Conservation (phyloP, 2,329 filamentous ascomycete genomes). For the Bisporella sp. region DNA sequence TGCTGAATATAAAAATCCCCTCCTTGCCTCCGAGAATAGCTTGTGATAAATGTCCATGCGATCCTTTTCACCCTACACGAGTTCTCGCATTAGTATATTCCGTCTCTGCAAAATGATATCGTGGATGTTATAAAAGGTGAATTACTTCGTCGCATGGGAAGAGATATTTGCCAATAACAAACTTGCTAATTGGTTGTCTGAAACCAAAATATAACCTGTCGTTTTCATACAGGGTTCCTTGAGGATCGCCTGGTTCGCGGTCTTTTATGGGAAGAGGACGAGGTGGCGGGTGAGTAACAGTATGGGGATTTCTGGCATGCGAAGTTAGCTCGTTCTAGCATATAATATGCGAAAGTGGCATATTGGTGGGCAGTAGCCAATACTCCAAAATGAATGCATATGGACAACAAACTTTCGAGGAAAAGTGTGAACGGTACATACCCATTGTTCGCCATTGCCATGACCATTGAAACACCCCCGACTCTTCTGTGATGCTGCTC, state of each 20-base stretch:
- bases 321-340: too few relatives aligned
- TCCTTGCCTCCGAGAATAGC: constrained; percentile 60
- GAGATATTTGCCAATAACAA: constrained; percentile 54
- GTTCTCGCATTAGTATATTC: background rate
- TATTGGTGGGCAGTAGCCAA: background rate
- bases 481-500: too few relatives aligned
- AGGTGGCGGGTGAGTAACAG: background rate
- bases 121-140: background rate
- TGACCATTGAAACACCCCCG: constrained; percentile 17
- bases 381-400: background rate
- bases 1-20: constrained; percentile 37
- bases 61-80: constrained; percentile 51
- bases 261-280: background rate
- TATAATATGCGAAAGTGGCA: background rate
- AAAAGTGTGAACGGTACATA: constrained; percentile 12
- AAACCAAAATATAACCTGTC: constrained; percentile 64
- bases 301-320: too few relatives aligned
- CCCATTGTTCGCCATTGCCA: constrained; percentile 25
- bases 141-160: constrained; percentile 70
- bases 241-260: background rate
- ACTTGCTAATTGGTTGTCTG: constrained; percentile 31
- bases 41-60: constrained; percentile 79
- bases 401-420: background rate
- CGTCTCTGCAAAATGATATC: background rate
- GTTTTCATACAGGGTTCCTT: constrained; percentile 49